A percentile compares a stretch with the other conserved stretches of the same genome.
Conservation (phyloP, 352 stramenopile genomes). For the Phytophthora pisi region DNA sequence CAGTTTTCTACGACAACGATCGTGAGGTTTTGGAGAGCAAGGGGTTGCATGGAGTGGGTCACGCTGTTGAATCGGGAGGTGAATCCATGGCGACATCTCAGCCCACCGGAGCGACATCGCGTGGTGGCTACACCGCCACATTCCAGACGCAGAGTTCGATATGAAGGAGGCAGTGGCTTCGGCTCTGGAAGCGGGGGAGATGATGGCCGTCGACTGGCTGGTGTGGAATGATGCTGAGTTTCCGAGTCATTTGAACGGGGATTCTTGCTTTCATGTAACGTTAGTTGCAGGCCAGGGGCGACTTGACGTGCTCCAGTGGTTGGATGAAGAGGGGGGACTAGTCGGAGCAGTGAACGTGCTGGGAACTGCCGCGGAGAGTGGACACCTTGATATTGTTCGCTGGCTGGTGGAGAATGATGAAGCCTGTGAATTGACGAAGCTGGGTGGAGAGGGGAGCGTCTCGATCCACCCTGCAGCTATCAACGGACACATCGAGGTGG, state of each 20-base stretch:
- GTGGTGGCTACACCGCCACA: neutral
- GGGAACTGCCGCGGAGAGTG: neutral
- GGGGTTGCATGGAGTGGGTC: neutral
- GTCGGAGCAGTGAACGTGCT: neutral
- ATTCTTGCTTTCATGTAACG: neutral
- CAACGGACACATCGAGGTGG: neutral
- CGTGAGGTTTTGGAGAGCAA: neutral
- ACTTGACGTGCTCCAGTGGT: neutral
- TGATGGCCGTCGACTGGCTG: neutral
- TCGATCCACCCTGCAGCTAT: neutral
- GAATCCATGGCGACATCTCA: neutral
- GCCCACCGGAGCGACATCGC: neutral
- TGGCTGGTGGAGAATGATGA: neutral
- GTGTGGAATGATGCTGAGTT: neutral
- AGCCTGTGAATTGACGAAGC: neutral
- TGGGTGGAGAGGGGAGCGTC: neutral
- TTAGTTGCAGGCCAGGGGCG: neutral
- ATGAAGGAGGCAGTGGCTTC: neutral
- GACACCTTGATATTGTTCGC: neutral
- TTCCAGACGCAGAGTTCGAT: neutral
- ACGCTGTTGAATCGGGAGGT: neutral
- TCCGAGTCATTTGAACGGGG: too few relatives aligned
- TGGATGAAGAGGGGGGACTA: neutral
- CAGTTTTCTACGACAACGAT: conserved; percentile 9
- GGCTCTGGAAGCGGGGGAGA: neutral